Evolutionary conservation across 2,329 filamentous ascomycete species (phyloP).

Genomic region (Verticillium nonalfalfae): DNA sequence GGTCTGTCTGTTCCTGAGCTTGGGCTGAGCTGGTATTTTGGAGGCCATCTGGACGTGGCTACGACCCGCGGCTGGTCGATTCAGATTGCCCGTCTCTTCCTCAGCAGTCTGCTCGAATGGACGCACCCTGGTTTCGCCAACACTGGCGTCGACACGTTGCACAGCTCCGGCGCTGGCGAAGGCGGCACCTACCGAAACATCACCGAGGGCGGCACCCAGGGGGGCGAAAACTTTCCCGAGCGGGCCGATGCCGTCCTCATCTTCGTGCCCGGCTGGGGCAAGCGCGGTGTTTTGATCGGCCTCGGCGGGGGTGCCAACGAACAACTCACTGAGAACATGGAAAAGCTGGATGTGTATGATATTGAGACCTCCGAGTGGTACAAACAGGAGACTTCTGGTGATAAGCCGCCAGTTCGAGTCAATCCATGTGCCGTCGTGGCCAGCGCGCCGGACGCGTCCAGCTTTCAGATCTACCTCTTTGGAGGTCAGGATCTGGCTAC

Average conservation of each 20-base stretch:
- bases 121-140: slow-evolving; percentile 67
- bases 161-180: slow-evolving; percentile 46
- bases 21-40: slow-evolving; percentile 72
- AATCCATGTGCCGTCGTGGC: slow-evolving; percentile 67
- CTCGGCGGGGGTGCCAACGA: slow-evolving; percentile 66
- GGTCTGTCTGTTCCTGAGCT: slow-evolving; percentile 63
- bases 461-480: slow-evolving; percentile 73
- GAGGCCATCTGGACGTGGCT: slow-evolving; percentile 61
- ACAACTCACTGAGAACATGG: slow-evolving; percentile 53
- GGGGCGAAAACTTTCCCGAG: slow-evolving; percentile 58
- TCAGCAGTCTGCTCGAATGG: slow-evolving; percentile 70
- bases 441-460: slow-evolving; percentile 64
- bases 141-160: slow-evolving; percentile 50
- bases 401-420: slow-evolving; percentile 57
- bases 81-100: slow-evolving; percentile 55
- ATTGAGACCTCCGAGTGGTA: slow-evolving; percentile 67
- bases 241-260: slow-evolving; percentile 67
- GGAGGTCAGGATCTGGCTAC: slow-evolving; percentile 69
- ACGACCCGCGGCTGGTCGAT: slow-evolving; percentile 62
- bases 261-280: slow-evolving; percentile 69
- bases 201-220: slow-evolving; percentile 56
- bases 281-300: slow-evolving; percentile 63
- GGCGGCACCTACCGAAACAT: slow-evolving; percentile 68
- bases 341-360: slow-evolving; percentile 65
- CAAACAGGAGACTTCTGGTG: slow-evolving; percentile 62